These are phyloP conservation scores for Aspergillus sojae DNA, from an alignment of 2,329 filamentous ascomycete species.

Conservation along the genomic window DNA sequence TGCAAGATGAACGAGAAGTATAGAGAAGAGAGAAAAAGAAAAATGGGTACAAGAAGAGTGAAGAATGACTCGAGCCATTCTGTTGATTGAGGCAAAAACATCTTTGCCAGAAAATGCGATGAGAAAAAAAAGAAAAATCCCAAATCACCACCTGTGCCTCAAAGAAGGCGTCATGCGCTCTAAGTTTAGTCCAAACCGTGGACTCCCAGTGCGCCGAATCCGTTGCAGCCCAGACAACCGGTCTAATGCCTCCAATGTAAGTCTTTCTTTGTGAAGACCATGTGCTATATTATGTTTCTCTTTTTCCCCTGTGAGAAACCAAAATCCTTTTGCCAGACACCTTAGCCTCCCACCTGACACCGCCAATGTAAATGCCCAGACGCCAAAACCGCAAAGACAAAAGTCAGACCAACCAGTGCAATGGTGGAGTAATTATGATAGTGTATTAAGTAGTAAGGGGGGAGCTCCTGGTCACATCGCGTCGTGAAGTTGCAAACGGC, in stretches of 20 bases:
- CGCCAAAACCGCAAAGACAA: constrained; percentile 36
- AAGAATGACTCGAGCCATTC: constrained; percentile 18
- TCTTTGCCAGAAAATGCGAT: constrained; percentile 4
- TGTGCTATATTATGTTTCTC: constrained; percentile 11
- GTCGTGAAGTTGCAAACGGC: constrained; percentile 32
- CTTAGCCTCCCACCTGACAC: constrained; percentile 22
- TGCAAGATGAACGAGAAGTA: constrained; percentile 20
- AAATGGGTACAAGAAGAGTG: constrained; percentile 48
- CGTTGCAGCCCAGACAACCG: constrained; percentile 14
- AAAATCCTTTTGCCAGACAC: constrained; percentile 23
- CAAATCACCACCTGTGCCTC: constrained; percentile 30
- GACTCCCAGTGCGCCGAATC: constrained; percentile 22
- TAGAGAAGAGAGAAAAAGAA: constrained; percentile 28
- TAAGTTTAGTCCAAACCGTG: constrained; percentile 23
- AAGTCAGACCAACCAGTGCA: constrained; percentile 28
- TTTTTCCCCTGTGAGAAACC: constrained; percentile 7
- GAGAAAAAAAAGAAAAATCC: constrained; percentile 22
- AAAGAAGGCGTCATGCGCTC: constrained; percentile 27
- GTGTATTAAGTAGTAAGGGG: constrained; percentile 35
- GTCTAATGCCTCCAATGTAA: constrained; percentile 18
- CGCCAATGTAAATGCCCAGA: constrained; percentile 36
- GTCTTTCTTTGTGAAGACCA: constrained; percentile 10
- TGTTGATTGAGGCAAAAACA: constrained; percentile 6
- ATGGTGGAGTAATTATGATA: constrained; percentile 27
- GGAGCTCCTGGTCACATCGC: constrained; percentile 44